A percentile compares a stretch with the other conserved stretches of the same genome.
Conservation (phyloP, 2,329 filamentous ascomycete genomes). For the Fusarium sp. region DNA sequence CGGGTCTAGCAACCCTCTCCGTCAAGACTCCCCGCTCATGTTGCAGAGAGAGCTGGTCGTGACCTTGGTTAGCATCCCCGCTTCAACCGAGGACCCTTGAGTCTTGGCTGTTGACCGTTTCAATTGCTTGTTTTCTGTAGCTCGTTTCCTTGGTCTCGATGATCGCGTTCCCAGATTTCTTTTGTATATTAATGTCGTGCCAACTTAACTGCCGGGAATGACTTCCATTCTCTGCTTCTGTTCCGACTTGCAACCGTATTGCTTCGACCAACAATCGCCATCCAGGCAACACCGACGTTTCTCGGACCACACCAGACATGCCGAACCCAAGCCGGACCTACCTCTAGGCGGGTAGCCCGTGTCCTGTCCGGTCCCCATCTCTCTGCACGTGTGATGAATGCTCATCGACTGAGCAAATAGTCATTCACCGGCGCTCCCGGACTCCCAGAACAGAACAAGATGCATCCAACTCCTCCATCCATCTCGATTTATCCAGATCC, state of each 20-base stretch:
- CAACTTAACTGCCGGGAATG: conserved; percentile 25
- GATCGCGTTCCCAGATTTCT: conserved; percentile 24
- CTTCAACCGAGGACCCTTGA: conserved; percentile 31
- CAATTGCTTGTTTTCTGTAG: conserved; percentile 22
- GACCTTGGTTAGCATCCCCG: conserved; percentile 24
- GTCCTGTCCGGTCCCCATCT: conserved; percentile 22
- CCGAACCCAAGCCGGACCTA: conserved; percentile 14
- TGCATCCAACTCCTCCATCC: conserved; percentile 7
- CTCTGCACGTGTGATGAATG: conserved; percentile 29
- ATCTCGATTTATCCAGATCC: conserved; percentile 29
- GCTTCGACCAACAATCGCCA: background rate
- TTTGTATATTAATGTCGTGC: conserved; percentile 29
- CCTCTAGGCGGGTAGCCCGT: conserved; percentile 7
- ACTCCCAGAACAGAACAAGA: background rate
- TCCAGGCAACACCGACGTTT: conserved; percentile 6
- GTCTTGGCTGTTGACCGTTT: conserved; percentile 15
- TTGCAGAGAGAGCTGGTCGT: conserved; percentile 27
- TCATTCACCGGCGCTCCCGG: conserved; percentile 22
- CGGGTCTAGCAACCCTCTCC: conserved; percentile 23
- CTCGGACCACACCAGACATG: conserved; percentile 20
- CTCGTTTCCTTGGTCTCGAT: conserved; percentile 25
- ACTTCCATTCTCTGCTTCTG: conserved; percentile 12
- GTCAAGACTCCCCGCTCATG: conserved; percentile 30
- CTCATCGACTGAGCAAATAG: conserved; percentile 9
- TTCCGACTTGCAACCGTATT: conserved; percentile 5